Conservation (phyloP, 1,284 basidiomycete genomes). For the Hemileia vastatrix region DNA sequence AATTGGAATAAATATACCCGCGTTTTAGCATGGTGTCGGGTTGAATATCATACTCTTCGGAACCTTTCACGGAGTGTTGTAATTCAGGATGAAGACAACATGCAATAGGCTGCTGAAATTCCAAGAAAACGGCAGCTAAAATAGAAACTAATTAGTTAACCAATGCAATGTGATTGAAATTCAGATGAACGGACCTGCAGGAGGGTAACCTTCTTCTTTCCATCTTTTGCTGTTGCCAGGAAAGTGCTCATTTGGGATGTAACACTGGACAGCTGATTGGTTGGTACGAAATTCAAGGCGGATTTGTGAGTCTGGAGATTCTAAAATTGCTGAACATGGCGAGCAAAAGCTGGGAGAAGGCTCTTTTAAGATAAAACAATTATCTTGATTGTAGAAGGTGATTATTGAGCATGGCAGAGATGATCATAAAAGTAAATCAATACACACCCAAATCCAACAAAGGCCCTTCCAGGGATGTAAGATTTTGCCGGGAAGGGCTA, state of each 20-base stretch:
- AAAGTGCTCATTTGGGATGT: slow-evolving; percentile 19
- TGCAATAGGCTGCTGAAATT: slow-evolving; percentile 15
- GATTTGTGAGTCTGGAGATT: slow-evolving; percentile 12
- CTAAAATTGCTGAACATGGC: too few relatives aligned
- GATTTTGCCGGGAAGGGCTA: not conserved
- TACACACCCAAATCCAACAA: too few relatives aligned
- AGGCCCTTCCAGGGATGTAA: too few relatives aligned
- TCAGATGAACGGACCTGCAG: not conserved
- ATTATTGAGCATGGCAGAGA: too few relatives aligned
- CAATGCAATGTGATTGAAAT: not conserved
- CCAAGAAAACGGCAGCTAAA: slow-evolving; percentile 13
- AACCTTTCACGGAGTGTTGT: slow-evolving; percentile 3
- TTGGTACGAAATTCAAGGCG: slow-evolving; percentile 13
- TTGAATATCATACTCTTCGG: not conserved
- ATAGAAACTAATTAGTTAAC: not conserved
- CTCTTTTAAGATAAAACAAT: slow-evolving; percentile 13
- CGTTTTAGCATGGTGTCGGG: slow-evolving; percentile 8
- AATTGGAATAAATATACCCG: slow-evolving; percentile 13
- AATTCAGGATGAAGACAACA: slow-evolving; percentile 3
- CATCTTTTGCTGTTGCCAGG: slow-evolving; percentile 13
- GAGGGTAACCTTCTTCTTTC: not conserved
- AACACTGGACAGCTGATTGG: slow-evolving; percentile 19
- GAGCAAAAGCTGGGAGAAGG: too few relatives aligned
- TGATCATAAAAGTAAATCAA: too few relatives aligned
- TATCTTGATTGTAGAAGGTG: too few relatives aligned